Percentiles rank a stretch among this genome's conserved stretches.
These are phyloP conservation scores for Oidium heveae DNA, from an alignment of 2,329 filamentous ascomycete genomes.

Conservation along the genomic window DNA sequence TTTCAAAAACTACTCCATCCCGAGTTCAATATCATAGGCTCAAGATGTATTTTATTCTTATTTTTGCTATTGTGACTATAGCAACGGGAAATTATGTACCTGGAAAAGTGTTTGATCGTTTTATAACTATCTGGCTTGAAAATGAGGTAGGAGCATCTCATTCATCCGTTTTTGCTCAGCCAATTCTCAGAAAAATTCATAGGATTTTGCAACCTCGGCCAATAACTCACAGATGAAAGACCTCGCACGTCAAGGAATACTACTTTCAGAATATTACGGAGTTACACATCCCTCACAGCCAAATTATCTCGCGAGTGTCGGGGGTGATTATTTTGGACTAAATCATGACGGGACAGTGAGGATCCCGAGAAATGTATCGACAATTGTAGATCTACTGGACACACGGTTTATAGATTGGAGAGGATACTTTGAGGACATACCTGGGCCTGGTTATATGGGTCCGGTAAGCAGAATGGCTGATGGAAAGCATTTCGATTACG, in stretches of 20 bases:
- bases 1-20: no score
- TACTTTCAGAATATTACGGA: constrained; percentile 20
- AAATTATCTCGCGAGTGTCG: constrained; percentile 22
- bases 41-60: constrained; percentile 5
- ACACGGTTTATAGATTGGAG: constrained; percentile 18
- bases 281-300: constrained; percentile 23
- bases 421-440: constrained; percentile 22
- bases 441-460: constrained; percentile 22
- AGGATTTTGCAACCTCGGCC: constrained; percentile 21
- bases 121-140: constrained; percentile 37
- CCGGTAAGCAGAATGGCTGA: constrained; percentile 15
- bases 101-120: constrained; percentile 32
- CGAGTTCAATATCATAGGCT: neutral
- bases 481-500: constrained; percentile 15
- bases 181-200: neutral
- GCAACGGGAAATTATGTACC: constrained; percentile 8
- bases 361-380: constrained; percentile 21
- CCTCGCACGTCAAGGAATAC: constrained; percentile 19
- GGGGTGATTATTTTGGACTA: constrained; percentile 23
- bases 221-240: constrained; percentile 17
- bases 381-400: constrained; percentile 22
- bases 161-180: neutral
- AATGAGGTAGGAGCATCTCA: constrained; percentile 19
- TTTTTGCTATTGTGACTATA: constrained; percentile 2
- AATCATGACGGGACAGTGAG: constrained; percentile 21